Evolutionary conservation across 2,329 filamentous ascomycete genomes (phyloP), one percentile per base, ranked within the genome.

Genomic region (Hymenoscyphus infarciens): DNA sequence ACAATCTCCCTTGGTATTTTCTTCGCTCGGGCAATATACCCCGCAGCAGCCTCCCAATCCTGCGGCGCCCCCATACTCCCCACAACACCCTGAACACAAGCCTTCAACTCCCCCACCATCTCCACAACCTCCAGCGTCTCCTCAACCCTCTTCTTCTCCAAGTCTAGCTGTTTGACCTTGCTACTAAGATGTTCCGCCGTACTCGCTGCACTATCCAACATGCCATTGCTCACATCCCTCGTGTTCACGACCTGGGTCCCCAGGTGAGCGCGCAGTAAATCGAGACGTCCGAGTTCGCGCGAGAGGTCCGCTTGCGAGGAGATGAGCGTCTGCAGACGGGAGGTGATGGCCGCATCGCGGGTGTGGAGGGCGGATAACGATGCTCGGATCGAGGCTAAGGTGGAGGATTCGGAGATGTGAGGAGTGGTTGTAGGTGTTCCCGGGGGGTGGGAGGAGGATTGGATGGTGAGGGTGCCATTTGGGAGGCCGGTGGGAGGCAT

Each of bases 41-140:
- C 90, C 1, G 95, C 95, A 3, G 95, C 95, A 2, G 92, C 95
- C 77, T 99, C 95, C 95, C 95, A 99, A 78, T 99, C 95, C 76
- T 99, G 95, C 52, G 95, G 92, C 4, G 93, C 94, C 38, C 94
- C 95, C 95, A 99, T 99, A 64, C 91, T 96, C 19, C 93, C 95
- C 29, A 94, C 88, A 11, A 98, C 93, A 53, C 95, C 95, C 64
- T 97, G 86, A 39, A 98, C 91, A 74, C 95, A 99, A 8, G 95
- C 91, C 78, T 98, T 98, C 68, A 99, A 87, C 81, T 99, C 95
- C 5, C 91, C 90, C 15, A 99, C 94, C 78, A 97, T 93, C 76
- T 98, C 94, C 11, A 98, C 95, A 2, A 98, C 92, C 8, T 89
- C 84, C 62, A 99, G 80, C 0, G 95, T 98, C 58, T 92, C 88